These are phyloP conservation scores for Saposhnikovia divaricata DNA, from an alignment of 129 eudicot species.

Conservation along the genomic window DNA sequence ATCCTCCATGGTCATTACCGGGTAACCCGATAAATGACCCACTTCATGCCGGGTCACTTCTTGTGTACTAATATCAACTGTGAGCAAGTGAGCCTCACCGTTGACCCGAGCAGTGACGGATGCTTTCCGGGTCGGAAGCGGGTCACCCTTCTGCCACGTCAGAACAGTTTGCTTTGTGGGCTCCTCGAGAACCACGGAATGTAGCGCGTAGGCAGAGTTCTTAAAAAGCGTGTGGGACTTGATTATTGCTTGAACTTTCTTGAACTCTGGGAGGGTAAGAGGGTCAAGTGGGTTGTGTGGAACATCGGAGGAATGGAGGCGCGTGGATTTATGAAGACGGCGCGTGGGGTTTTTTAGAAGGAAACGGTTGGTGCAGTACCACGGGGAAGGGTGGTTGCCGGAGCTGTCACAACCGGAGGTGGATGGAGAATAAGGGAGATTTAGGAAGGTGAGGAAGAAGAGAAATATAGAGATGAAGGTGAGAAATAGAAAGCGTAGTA, in stretches of 20 bases:
- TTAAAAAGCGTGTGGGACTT: constrained; percentile 4
- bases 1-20: constrained; percentile 40
- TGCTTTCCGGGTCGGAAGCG: constrained; percentile 51
- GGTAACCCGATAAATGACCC: constrained; percentile 41
- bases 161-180: constrained; percentile 40
- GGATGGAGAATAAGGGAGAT: constrained; percentile 29
- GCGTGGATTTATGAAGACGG: constrained; percentile 12
- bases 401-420: background rate
- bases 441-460: constrained; percentile 40
- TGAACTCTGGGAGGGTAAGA: constrained; percentile 39
- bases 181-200: constrained; percentile 35
- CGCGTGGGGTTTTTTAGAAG: background rate
- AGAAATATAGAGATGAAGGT: constrained; percentile 35
- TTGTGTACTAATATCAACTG: constrained; percentile 31
- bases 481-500: constrained; percentile 38
- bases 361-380: constrained; percentile 19
- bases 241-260: constrained; percentile 34
- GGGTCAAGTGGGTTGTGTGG: constrained; percentile 63
- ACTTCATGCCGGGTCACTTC: constrained; percentile 24
- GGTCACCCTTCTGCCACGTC: constrained; percentile 47
- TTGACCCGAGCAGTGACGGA: constrained; percentile 28
- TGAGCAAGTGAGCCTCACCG: constrained; percentile 36
- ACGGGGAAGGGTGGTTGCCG: background rate
- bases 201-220: constrained; percentile 25
- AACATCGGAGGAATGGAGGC: constrained; percentile 12